A percentile compares a stretch with the other conserved stretches of the same genome.
Conservation (phyloP, 140 eudicot genomes). For the Oenanthe javanica region DNA sequence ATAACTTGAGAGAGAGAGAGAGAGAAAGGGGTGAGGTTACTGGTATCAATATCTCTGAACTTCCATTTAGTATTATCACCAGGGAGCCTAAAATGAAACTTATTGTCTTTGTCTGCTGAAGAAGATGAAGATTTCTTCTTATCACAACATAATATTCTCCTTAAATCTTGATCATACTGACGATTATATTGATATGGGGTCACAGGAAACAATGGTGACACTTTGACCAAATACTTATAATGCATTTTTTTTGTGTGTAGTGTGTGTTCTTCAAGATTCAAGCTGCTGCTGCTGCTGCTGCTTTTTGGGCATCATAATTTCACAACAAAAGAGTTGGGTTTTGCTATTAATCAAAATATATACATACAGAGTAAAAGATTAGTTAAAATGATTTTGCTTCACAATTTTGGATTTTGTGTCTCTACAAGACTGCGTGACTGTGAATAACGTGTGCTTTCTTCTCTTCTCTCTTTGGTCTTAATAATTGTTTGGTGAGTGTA, state of each 20-base stretch:
- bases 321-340: background rate
- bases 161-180: constrained; percentile 25
- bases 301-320: constrained; percentile 11
- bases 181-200: constrained; percentile 26
- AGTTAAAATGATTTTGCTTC: background rate
- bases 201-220: constrained; percentile 26
- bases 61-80: constrained; percentile 37
- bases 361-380: background rate
- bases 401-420: background rate
- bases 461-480: background rate
- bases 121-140: constrained; percentile 28
- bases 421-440: background rate
- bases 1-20: background rate
- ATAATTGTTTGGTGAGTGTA: background rate
- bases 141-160: constrained; percentile 48
- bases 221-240: constrained; percentile 30
- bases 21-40: constrained; percentile 31
- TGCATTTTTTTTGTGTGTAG: constrained; percentile 30
- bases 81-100: constrained; percentile 41
- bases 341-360: background rate
- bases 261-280: constrained; percentile 23
- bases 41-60: constrained; percentile 55
- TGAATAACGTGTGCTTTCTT: background rate
- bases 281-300: background rate
- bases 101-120: constrained; percentile 35